phyloP scores from a whole-genome alignment of 495 filamentous ascomycete genomes.

The Halenospora varia region DNA sequence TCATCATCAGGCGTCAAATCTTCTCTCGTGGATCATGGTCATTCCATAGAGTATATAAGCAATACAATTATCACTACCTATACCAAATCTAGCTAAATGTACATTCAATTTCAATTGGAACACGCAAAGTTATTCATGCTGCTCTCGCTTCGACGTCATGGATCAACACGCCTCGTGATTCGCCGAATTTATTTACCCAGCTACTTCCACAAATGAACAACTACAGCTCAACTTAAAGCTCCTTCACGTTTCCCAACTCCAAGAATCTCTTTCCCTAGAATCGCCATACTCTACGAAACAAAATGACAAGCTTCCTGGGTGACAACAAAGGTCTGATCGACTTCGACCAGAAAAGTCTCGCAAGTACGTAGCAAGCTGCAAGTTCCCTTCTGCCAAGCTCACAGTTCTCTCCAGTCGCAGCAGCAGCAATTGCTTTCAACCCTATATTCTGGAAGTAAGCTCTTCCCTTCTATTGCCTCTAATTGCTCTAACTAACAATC shows the following conservation, averaged over 20 bases:
- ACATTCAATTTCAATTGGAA: neutral
- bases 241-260: neutral
- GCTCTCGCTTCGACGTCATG: conserved; percentile 14
- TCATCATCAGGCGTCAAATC: too few relatives aligned
- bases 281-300: conserved; percentile 1
- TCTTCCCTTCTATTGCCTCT: neutral
- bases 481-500: neutral
- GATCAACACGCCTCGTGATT: conserved; percentile 11
- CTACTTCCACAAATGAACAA: neutral
- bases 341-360: conserved; percentile 59
- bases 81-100: neutral
- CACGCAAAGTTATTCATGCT: neutral
- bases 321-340: conserved; percentile 49
- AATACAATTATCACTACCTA: neutral
- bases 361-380: conserved; percentile 40
- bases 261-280: neutral
- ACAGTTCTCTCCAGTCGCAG: conserved; percentile 50
- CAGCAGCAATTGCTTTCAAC: conserved; percentile 66
- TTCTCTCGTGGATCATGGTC: too few relatives aligned
- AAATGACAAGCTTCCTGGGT: conserved; percentile 30
- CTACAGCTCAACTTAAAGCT: neutral
- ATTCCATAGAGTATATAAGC: too few relatives aligned
- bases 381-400: neutral
- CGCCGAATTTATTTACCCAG: conserved; percentile 7
- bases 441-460: conserved; percentile 78